A percentile compares a stretch with the other conserved stretches of the same genome.
Evolutionary conservation across 495 filamentous ascomycete genomes (phyloP).

Genomic region (Rusavskia elegans): DNA sequence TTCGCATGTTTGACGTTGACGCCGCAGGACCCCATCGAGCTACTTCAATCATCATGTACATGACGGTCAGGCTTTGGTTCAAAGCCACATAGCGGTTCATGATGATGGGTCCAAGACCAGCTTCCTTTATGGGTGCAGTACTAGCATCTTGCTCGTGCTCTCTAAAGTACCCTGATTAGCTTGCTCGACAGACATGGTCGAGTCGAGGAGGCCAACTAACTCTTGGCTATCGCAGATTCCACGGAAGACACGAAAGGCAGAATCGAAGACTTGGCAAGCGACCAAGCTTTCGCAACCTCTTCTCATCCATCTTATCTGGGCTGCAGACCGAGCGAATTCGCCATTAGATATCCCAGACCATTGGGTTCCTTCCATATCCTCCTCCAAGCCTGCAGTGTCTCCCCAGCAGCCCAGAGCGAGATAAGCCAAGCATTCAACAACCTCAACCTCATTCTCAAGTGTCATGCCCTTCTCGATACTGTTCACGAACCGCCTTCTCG

Average conservation of each 20-base stretch:
- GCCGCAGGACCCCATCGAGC: slow-evolving; percentile 31
- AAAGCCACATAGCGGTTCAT: slow-evolving; percentile 34
- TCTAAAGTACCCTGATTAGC: slow-evolving; percentile 15
- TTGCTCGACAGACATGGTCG: neutral
- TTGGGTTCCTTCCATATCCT: slow-evolving; percentile 7
- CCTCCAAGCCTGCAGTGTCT: slow-evolving; percentile 42
- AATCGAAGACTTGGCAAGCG: slow-evolving; percentile 40
- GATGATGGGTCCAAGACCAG: neutral
- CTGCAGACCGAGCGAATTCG: slow-evolving; percentile 31
- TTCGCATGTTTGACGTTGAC: slow-evolving; percentile 19
- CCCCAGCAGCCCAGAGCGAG: slow-evolving; percentile 64
- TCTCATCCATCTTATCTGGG: slow-evolving; percentile 57
- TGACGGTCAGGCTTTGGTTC: slow-evolving; percentile 38
- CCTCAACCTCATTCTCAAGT: slow-evolving; percentile 39
- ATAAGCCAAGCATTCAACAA: slow-evolving; percentile 64
- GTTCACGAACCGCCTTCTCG: slow-evolving; percentile 28
- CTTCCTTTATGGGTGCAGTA: slow-evolving; percentile 7
- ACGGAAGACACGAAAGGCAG: slow-evolving; percentile 44
- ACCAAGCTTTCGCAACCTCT: slow-evolving; percentile 42
- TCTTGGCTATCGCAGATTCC: slow-evolving; percentile 37
- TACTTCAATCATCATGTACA: slow-evolving; percentile 61
- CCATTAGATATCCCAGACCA: slow-evolving; percentile 11
- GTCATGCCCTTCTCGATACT: slow-evolving; percentile 26
- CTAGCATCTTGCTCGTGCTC: slow-evolving; percentile 18
- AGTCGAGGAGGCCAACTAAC: slow-evolving; percentile 9